Base-by-base conservation (phyloP, 495 filamentous ascomycete species). In the Rostrohypoxylon terebratum region DNA sequence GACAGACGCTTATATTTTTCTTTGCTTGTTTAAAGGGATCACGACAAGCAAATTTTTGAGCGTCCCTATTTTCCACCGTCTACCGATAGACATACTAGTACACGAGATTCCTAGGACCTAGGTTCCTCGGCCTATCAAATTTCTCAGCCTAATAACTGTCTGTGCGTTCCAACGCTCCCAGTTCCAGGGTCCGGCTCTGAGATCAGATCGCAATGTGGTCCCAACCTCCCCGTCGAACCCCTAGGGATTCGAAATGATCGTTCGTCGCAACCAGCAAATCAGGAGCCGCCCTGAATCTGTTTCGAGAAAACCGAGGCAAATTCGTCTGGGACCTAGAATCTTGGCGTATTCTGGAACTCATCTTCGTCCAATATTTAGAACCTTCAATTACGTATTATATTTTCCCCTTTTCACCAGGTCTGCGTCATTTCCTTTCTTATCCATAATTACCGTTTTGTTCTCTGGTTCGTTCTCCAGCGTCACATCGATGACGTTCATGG, bases 301-400 rank as follows among this genome's bases (percentile, higher is more conserved):
- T 74, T 74, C 44, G 66, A 74, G 71, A 59, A 74, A 74, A 70
- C 67, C 62, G 71, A 74, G 66, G 66, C 66, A 74, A 74, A 63
- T 63, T 53, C 44, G 42, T 67, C 53, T 74, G 71, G 71, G 58
- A 67, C 71, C 66, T 66, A 63, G 66, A 70, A 63, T 70, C 71
- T 74, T 74, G 71, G 71, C 71, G 34, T 70, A 70, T 74, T 74
- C 71, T 74, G 71, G 71, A 74, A 74, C 63, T 74, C 66, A 63
- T 69, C 71, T 70, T 61, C 59, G 40, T 63, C 58, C 58, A 63
- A 63, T 54, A 63, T 58, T 53, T 4, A 70, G 42, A 59, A 28
- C 34, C 66, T 20, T 70, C 57, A 58, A 70, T 74, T 70, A 69
- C 66, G 58, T 74, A 74, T 61, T 74, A 74, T 61, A 13, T 63